Conservation (phyloP, 2,329 filamentous ascomycete species). For the Colletotrichum sp. region DNA sequence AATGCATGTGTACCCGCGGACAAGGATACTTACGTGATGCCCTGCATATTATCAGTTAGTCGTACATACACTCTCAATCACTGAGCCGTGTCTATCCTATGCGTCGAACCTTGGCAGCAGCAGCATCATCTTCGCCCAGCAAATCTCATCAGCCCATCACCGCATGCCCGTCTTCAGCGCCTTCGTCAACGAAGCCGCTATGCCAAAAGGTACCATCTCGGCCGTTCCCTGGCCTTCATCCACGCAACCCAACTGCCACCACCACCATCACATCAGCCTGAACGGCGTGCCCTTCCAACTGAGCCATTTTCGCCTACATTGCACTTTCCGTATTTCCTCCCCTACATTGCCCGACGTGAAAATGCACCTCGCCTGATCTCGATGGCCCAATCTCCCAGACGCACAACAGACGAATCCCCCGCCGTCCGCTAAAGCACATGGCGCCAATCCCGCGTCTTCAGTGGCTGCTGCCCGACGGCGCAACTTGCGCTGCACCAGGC, state of each 20-base stretch:
- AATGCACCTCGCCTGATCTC: not conserved
- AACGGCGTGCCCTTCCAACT: not conserved
- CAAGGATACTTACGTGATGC: not conserved
- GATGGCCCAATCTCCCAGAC: not conserved
- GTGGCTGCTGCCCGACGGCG: not conserved
- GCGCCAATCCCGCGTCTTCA: slow-evolving; percentile 14
- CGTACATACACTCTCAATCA: not conserved
- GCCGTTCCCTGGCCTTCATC: not conserved
- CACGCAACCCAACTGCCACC: not conserved
- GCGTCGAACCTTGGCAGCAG: not conserved
- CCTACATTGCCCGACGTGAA: not conserved
- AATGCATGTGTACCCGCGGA: not conserved
- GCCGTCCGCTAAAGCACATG: slow-evolving; percentile 4
- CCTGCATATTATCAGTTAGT: not conserved
- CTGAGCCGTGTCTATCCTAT: not conserved
- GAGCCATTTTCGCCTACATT: slow-evolving; percentile 6
- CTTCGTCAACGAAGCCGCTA: not conserved
- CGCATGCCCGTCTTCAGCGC: not conserved
- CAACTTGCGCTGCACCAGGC: not conserved
- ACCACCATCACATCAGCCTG: slow-evolving; percentile 6
- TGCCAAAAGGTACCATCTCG: not conserved
- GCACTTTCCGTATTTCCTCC: not conserved
- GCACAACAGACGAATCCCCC: not conserved
- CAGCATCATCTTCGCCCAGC: not conserved
- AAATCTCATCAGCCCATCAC: not conserved